Base-by-base conservation (phyloP, 768 basidiomycete species). In the Auricularia heimuer region DNA sequence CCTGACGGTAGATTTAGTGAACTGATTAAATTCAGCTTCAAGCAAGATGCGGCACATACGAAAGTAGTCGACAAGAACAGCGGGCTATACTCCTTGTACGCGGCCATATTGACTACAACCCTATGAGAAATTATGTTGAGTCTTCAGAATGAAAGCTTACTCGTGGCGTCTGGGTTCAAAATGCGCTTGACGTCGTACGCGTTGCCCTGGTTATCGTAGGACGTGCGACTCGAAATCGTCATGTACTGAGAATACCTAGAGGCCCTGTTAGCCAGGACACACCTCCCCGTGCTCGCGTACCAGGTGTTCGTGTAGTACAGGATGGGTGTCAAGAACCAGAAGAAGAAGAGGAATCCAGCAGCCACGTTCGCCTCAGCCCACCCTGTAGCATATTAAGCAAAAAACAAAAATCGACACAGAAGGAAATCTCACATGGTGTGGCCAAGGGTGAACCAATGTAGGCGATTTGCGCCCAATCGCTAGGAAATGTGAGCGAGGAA, bases 401-500 rank as follows among this genome's bases (percentile, higher is more conserved):
- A 29, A 62, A 18, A 51, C 42, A 51, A 12, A 51, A 1, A 16
- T 51, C 21, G 47, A 18, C 47, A 51, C 29, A 29, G 29, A 29
- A 29, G 29, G 29, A 29, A 29, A 51, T 14, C 71, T 69, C 72
- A 75, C 67, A 65, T 68, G 16, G 64, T 64, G 74, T 71, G 16
- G 68, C 72, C 24, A 75, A 67, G 16, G 75, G 75, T 62, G 62
- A 63, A 61, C 74, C 71, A 6, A 75, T 71, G 64, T 83, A 89
- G 3, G 86, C 84, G 66, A 88, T 84, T 72, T 89, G 86, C 2
- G 85, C 78, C 91, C 90, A 93, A 69, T 92, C 90, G 72, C 47
- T 51, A 51, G 18, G 7, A 51, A 18, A 51, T 16, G 10, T 51
- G 11, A 51, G 47, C 47, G 6, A 51, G 11, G 18, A 21, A 18